These are phyloP conservation scores for Craterostigma plantagineum DNA, from an alignment of 257 asterid species.

Conservation along the genomic window DNA sequence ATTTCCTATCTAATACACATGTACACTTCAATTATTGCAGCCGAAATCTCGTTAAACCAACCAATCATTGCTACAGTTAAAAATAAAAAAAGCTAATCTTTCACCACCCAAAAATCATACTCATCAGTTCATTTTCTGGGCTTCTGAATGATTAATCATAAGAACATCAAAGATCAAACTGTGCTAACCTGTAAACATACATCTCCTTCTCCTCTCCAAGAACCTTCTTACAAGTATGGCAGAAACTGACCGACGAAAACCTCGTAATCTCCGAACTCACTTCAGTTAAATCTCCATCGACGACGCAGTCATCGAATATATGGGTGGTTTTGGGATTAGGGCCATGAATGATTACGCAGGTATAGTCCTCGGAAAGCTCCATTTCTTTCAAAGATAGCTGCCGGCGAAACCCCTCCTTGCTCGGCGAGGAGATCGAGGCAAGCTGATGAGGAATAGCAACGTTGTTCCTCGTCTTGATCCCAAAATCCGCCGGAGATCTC, in stretches of 20 bases:
- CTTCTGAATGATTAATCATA: no score
- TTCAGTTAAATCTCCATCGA: conserved; percentile 27
- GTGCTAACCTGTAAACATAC: conserved; percentile 58
- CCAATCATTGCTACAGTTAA: no score
- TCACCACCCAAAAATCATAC: no score
- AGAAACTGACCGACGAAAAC: conserved; percentile 25
- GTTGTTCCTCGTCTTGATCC: conserved; percentile 65
- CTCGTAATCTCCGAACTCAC: conserved; percentile 4
- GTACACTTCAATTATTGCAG: no score
- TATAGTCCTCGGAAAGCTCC: conserved; percentile 91
- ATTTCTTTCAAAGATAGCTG: conserved; percentile 63
- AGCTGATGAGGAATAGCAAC: no score
- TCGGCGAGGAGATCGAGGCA: conserved; percentile 13
- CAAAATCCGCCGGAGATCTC: conserved; percentile 71
- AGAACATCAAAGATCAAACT: no score
- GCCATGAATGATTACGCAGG: conserved; percentile 80
- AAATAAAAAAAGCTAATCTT: no score
- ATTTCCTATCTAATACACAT: no score
- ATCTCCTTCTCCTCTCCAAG: conserved; percentile 42
- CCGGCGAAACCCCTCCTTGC: conserved; percentile 19
- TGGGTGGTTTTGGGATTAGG: conserved; percentile 80
- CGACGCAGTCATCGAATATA: conserved; percentile 62
- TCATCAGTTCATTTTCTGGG: no score
- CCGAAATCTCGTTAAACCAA: no score
- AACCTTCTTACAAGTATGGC: conserved; percentile 31